These are phyloP conservation scores for Backusella macrospora DNA, from an alignment of 192 early-diverging fungal genomes.

Conservation along the genomic window DNA sequence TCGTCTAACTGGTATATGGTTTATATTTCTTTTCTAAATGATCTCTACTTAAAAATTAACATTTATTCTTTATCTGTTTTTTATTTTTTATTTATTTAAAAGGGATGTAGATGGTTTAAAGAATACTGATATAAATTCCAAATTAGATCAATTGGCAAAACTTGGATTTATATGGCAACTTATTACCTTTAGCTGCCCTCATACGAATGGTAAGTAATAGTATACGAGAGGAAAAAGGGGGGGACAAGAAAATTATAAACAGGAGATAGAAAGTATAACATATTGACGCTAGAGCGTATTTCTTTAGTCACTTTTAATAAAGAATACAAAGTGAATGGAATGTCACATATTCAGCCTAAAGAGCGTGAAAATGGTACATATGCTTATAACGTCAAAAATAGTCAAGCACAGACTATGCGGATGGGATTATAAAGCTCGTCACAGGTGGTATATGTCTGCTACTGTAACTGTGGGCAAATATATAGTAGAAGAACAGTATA, in stretches of 20 bases:
- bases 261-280: neutral
- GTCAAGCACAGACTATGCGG: constrained; percentile 68
- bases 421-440: constrained; percentile 82
- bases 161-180: constrained; percentile 97
- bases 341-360: constrained; percentile 89
- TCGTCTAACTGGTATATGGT: constrained; percentile 89
- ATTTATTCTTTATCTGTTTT: neutral
- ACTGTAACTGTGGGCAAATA: constrained; percentile 93
- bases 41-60: neutral
- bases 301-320: constrained; percentile 71
- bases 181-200: constrained; percentile 94
- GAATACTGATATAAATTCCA: constrained; percentile 84
- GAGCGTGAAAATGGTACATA: constrained; percentile 86
- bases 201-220: constrained; percentile 61
- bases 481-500: constrained; percentile 77
- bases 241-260: neutral
- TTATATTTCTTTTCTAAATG: no score
- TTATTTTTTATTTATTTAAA: neutral
- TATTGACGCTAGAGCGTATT: neutral
- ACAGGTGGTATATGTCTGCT: constrained; percentile 82
- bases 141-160: constrained; percentile 79
- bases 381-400: constrained; percentile 83
- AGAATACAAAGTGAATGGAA: constrained; percentile 81
- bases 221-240: neutral
- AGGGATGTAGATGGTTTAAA: constrained; percentile 79